phyloP scores from a whole-genome alignment of 495 filamentous ascomycete species.

The Poronia punctata region DNA sequence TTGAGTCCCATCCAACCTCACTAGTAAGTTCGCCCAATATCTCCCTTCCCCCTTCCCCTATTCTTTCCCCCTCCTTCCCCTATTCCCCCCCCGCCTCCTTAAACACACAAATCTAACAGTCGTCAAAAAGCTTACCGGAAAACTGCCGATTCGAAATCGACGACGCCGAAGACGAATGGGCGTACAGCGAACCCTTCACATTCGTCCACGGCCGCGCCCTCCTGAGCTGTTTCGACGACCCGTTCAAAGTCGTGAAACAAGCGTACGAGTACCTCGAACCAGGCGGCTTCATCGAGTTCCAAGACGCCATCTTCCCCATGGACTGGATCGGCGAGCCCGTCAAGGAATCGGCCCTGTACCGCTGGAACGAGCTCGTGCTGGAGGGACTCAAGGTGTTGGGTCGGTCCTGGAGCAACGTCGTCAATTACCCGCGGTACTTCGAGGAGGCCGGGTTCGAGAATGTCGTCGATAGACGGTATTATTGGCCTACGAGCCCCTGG shows the following conservation, averaged over 20 bases:
- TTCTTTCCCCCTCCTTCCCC: too few relatives aligned
- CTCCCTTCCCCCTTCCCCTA: neutral
- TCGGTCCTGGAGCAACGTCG: constrained; percentile 21
- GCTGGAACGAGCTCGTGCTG: constrained; percentile 28
- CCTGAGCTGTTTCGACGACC: constrained; percentile 44
- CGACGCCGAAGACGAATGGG: constrained; percentile 50
- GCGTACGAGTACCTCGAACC: constrained; percentile 40
- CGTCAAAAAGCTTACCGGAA: constrained; percentile 43
- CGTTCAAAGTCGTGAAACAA: constrained; percentile 36
- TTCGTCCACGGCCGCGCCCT: constrained; percentile 49
- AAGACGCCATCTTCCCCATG: constrained; percentile 34
- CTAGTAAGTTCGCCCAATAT: constrained; percentile 25
- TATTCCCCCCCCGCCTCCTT: too few relatives aligned
- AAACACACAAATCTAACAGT: too few relatives aligned
- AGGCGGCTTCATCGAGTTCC: constrained; percentile 45
- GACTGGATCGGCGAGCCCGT: constrained; percentile 23
- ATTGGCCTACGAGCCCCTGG: constrained; percentile 29
- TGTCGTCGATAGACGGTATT: constrained; percentile 22
- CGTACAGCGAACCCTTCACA: constrained; percentile 43
- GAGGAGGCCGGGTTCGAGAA: constrained; percentile 23
- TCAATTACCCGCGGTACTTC: constrained; percentile 20
- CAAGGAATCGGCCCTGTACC: constrained; percentile 21
- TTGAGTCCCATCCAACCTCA: constrained; percentile 47
- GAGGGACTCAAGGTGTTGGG: constrained; percentile 27
- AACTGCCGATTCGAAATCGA: constrained; percentile 49